Evolutionary conservation across 2,329 filamentous ascomycete genomes (phyloP).

Genomic region (Tricladium varicosporioides): DNA sequence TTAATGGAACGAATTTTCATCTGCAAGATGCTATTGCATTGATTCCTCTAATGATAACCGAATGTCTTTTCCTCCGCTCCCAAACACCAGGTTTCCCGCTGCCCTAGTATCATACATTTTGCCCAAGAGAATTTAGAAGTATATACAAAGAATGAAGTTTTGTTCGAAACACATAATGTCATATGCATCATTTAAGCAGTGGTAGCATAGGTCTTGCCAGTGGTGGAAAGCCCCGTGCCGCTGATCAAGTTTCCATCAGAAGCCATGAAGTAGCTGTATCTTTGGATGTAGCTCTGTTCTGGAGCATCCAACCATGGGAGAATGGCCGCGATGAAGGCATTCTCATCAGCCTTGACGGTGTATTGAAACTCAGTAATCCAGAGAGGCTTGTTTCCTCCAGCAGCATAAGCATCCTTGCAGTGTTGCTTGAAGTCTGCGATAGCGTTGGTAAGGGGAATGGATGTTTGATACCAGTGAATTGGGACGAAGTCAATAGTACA

Average conservation of each 20-base stretch:
- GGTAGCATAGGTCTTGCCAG: conserved; percentile 8
- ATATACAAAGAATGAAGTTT: conserved; percentile 10
- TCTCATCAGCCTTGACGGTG: conserved; percentile 27
- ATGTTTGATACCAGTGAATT: conserved; percentile 46
- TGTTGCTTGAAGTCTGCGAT: conserved; percentile 42
- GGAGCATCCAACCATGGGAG: conserved; percentile 44
- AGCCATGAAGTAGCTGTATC: conserved; percentile 41
- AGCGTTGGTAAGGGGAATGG: conserved; percentile 30
- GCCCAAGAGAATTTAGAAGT: not conserved
- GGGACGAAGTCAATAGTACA: conserved; percentile 45
- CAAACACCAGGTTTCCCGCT: not conserved
- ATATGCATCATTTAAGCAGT: not conserved
- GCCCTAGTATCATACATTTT: conserved; percentile 3
- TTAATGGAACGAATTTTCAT: too few relatives aligned
- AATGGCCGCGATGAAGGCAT: conserved; percentile 41
- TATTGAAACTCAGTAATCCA: conserved; percentile 47
- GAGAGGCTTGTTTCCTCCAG: conserved; percentile 38
- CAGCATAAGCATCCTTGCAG: conserved; percentile 38
- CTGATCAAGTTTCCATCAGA: conserved; percentile 34
- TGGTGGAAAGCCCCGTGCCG: conserved; percentile 5
- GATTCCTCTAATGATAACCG: not conserved
- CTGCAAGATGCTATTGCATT: not conserved
- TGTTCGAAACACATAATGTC: not conserved
- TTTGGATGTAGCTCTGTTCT: conserved; percentile 33
- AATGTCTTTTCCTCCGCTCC: not conserved